Percentiles rank a stretch among this genome's conserved stretches.
phyloP scores from a whole-genome alignment of 768 basidiomycete genomes.

The Pleurotus tuber-regium region DNA sequence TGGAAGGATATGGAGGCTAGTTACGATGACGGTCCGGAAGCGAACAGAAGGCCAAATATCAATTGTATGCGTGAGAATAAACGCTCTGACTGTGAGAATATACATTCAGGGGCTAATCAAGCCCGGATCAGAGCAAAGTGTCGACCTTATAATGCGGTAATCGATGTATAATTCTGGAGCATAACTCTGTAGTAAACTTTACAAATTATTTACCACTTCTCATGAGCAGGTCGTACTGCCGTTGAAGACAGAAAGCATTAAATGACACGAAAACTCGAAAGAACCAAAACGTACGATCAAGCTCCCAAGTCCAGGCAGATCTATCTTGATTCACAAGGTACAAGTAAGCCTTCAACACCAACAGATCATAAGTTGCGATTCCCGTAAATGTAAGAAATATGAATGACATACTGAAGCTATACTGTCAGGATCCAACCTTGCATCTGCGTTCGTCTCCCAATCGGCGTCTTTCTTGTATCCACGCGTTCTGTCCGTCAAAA shows the following conservation, averaged over 20 bases:
- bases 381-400: not conserved
- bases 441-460: slow-evolving; percentile 44
- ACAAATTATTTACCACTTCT: slow-evolving; percentile 37
- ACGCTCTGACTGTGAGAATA: not conserved
- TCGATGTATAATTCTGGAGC: not conserved
- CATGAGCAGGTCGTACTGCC: slow-evolving; percentile 43
- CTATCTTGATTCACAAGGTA: slow-evolving; percentile 67
- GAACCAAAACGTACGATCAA: slow-evolving; percentile 58
- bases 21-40: no score
- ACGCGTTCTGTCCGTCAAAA: slow-evolving; percentile 31
- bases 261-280: not conserved
- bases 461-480: slow-evolving; percentile 24
- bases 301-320: slow-evolving; percentile 77
- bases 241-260: not conserved
- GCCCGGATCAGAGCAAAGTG: no score
- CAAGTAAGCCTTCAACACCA: slow-evolving; percentile 51
- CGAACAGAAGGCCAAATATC: no score
- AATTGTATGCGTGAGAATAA: no score
- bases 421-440: slow-evolving; percentile 57
- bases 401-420: slow-evolving; percentile 57
- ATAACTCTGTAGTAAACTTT: not conserved
- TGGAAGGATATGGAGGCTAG: no score
- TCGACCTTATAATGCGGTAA: no score
- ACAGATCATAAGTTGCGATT: not conserved
- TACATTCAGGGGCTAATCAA: not conserved